Evolutionary conservation across 306 rosid species (phyloP).

Genomic region (Cicer yamashitae): DNA sequence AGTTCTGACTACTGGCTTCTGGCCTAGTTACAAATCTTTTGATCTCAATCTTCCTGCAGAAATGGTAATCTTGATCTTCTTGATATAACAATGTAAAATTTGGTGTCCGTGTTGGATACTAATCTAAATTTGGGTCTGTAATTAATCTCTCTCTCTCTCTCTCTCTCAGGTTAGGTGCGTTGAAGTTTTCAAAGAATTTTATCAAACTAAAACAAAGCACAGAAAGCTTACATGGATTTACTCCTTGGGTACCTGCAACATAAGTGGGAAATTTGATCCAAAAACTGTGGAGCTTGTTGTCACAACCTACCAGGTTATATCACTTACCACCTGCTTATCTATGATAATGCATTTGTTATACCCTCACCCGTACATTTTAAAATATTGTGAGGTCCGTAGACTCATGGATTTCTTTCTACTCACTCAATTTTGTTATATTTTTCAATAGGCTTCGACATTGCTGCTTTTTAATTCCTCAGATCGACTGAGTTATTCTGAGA

Average conservation of each 20-base stretch:
- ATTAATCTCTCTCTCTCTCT: conserved; percentile 9
- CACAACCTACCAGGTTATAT: conserved; percentile 88
- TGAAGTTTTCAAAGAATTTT: conserved; percentile 90
- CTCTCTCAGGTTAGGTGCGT: conserved; percentile 72
- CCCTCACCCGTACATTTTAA: conserved; percentile 25
- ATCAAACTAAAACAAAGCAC: conserved; percentile 87
- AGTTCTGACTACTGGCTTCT: conserved; percentile 90
- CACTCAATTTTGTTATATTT: conserved; percentile 31
- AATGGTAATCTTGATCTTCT: conserved; percentile 65
- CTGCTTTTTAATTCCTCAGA: conserved; percentile 88
- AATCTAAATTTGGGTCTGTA: conserved; percentile 37
- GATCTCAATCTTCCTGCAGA: conserved; percentile 93
- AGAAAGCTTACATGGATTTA: conserved; percentile 95
- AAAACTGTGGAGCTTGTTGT: conserved; percentile 87
- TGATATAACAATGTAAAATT: conserved; percentile 30
- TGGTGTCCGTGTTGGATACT: conserved; percentile 30
- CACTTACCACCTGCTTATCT: conserved; percentile 27
- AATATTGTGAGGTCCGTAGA: conserved; percentile 17
- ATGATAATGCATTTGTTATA: conserved; percentile 13
- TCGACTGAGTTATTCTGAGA: conserved; percentile 80
- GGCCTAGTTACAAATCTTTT: conserved; percentile 98
- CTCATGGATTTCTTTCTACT: conserved; percentile 34
- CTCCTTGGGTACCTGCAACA: conserved; percentile 89
- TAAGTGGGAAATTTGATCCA: conserved; percentile 82
- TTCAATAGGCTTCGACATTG: conserved; percentile 78